A percentile compares a stretch with the other conserved stretches of the same genome.
Evolutionary conservation across 2,329 filamentous ascomycete species (phyloP).

Genomic region (Colletotrichum spaethianum): DNA sequence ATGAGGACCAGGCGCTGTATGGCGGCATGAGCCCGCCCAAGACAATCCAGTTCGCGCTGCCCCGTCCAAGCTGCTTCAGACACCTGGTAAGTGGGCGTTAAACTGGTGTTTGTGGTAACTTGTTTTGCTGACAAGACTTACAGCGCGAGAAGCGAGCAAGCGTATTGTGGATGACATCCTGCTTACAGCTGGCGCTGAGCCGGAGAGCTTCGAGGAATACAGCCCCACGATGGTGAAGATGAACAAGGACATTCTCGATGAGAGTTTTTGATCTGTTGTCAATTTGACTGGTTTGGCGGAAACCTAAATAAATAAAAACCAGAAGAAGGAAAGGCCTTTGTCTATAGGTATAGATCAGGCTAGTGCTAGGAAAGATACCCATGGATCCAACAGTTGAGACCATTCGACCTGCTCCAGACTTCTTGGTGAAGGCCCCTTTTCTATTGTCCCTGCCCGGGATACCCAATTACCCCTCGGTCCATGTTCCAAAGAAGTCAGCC

Average conservation of each 20-base stretch:
- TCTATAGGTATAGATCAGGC: neutral
- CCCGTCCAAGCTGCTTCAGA: constrained; percentile 85
- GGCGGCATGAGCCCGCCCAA: constrained; percentile 91
- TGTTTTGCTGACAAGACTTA: constrained; percentile 40
- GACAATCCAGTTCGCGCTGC: constrained; percentile 88
- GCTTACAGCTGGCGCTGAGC: constrained; percentile 78
- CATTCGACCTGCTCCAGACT: neutral
- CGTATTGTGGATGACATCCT: constrained; percentile 87
- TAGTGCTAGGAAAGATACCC: neutral
- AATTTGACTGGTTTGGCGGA: neutral
- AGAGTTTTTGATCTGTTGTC: constrained; percentile 66
- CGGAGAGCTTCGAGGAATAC: constrained; percentile 70
- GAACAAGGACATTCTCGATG: constrained; percentile 73
- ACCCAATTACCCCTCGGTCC: neutral
- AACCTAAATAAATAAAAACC: neutral
- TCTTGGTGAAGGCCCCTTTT: neutral
- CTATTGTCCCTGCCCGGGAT: neutral
- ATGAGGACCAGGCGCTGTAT: constrained; percentile 73
- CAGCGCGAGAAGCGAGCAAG: constrained; percentile 84
- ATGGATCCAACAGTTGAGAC: neutral
- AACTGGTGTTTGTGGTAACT: neutral
- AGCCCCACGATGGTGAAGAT: constrained; percentile 77
- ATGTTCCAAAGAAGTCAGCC: neutral
- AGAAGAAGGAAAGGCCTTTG: no score
- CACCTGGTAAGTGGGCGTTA: constrained; percentile 72